Conservation (phyloP, 768 basidiomycete species). For the Leccinum subtestaceum region DNA sequence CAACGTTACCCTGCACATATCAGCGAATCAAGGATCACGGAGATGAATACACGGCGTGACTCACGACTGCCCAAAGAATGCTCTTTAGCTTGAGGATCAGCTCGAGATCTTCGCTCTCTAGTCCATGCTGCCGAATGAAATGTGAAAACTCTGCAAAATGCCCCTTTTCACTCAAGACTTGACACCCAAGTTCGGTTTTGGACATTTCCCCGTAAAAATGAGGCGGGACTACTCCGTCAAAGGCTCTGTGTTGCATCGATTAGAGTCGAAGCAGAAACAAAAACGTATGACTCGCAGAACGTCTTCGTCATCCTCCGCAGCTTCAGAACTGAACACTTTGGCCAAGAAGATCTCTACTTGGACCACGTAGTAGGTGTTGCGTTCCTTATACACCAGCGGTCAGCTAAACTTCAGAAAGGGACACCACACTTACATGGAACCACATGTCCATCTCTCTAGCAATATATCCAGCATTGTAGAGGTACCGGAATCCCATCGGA, state of each 20-base stretch:
- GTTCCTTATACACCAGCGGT: conserved; percentile 58
- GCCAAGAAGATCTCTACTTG: conserved; percentile 91
- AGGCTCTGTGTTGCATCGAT: conserved; percentile 44
- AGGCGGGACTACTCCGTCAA: conserved; percentile 85
- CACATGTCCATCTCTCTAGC: conserved; percentile 94
- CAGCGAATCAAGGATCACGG: not conserved
- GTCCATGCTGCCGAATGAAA: conserved; percentile 82
- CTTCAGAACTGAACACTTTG: conserved; percentile 60
- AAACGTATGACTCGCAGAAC: conserved; percentile 40
- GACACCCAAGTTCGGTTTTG: conserved; percentile 93
- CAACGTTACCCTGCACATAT: conserved; percentile 79
- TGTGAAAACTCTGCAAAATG: conserved; percentile 90
- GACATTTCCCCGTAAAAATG: conserved; percentile 99
- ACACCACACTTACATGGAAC: conserved; percentile 70
- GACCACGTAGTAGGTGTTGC: conserved; percentile 90
- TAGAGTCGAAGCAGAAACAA: not conserved
- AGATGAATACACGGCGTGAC: conserved; percentile 30
- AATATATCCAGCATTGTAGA: conserved; percentile 90
- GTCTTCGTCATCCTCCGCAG: conserved; percentile 66
- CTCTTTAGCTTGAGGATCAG: conserved; percentile 90
- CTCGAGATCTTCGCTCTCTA: conserved; percentile 80
- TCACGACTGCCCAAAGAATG: conserved; percentile 93
- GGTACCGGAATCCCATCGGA: conserved; percentile 86
- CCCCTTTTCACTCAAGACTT: conserved; percentile 83
- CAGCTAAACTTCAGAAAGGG: conserved; percentile 1